Conservation (phyloP, 306 rosid species). For the Ziziphus jujuba region DNA sequence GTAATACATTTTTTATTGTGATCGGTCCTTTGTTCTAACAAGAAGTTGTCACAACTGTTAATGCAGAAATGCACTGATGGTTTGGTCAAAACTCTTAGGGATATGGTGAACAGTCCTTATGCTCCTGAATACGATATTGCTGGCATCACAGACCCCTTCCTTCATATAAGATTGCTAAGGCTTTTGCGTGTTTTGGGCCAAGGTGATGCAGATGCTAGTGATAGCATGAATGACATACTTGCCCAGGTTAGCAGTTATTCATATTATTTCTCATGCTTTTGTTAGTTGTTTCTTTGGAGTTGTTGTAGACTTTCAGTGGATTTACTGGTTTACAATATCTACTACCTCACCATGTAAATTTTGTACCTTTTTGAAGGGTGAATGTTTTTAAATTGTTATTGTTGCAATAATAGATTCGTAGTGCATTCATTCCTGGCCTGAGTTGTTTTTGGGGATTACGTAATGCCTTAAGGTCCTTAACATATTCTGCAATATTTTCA, state of each 20-base stretch:
- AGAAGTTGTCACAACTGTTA: constrained; percentile 29
- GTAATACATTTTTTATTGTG: constrained; percentile 10
- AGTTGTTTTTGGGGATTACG: too few relatives aligned
- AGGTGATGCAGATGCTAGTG: constrained; percentile 91
- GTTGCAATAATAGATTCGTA: neutral
- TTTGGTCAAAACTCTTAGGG: constrained; percentile 84
- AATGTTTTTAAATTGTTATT: neutral
- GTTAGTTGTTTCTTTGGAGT: constrained; percentile 12
- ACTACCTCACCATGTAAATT: neutral
- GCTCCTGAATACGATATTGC: constrained; percentile 95
- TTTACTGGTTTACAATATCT: constrained; percentile 20
- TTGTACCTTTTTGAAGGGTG: neutral
- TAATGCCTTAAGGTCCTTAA: neutral
- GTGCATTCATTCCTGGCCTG: too few relatives aligned
- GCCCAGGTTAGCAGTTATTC: constrained; percentile 73
- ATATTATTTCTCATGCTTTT: constrained; percentile 8
- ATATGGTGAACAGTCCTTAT: constrained; percentile 86
- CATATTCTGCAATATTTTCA: neutral
- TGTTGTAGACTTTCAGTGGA: constrained; percentile 11
- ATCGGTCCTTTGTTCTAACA: constrained; percentile 23
- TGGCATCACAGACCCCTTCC: constrained; percentile 97
- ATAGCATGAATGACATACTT: constrained; percentile 95
- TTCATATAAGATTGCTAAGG: constrained; percentile 86
- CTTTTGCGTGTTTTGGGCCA: constrained; percentile 91
- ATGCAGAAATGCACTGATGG: constrained; percentile 85